Conservation (phyloP, 805 yeast species). For the Priceomyces carsonii region DNA sequence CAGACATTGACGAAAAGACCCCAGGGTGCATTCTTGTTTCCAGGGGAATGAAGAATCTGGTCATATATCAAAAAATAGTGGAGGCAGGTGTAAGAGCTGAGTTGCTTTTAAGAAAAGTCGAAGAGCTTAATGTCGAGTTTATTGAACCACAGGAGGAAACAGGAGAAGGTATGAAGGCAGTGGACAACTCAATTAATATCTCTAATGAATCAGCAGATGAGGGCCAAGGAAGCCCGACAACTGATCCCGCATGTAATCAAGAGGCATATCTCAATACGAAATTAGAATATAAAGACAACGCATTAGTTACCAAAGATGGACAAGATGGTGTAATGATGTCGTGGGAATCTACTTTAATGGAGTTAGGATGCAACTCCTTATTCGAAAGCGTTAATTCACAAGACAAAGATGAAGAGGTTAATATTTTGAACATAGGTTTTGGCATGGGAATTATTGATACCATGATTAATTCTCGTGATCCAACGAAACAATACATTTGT, state of each 20-base stretch:
- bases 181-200: not conserved
- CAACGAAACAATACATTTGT: constrained; percentile 78
- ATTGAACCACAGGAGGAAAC: constrained; percentile 34
- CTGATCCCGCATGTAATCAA: constrained; percentile 65
- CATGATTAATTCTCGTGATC: constrained; percentile 60
- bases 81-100: constrained; percentile 93
- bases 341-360: constrained; percentile 88
- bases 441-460: constrained; percentile 96
- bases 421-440: constrained; percentile 83
- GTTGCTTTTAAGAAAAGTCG: constrained; percentile 69
- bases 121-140: constrained; percentile 64
- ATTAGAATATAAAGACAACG: constrained; percentile 65
- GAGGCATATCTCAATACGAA: constrained; percentile 63
- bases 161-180: constrained; percentile 19
- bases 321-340: constrained; percentile 97
- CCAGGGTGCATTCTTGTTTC: constrained; percentile 80
- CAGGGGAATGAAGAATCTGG: constrained; percentile 41
- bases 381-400: constrained; percentile 44
- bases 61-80: constrained; percentile 53
- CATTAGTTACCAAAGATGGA: constrained; percentile 69
- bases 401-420: constrained; percentile 39
- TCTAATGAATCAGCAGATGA: not conserved
- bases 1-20: constrained; percentile 70
- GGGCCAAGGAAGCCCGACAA: constrained; percentile 3
- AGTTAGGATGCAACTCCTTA: constrained; percentile 73